Percentiles rank a stretch among this genome's conserved stretches.
Evolutionary conservation across 805 yeast species (phyloP).

Genomic region (Peterozyma toletana): DNA sequence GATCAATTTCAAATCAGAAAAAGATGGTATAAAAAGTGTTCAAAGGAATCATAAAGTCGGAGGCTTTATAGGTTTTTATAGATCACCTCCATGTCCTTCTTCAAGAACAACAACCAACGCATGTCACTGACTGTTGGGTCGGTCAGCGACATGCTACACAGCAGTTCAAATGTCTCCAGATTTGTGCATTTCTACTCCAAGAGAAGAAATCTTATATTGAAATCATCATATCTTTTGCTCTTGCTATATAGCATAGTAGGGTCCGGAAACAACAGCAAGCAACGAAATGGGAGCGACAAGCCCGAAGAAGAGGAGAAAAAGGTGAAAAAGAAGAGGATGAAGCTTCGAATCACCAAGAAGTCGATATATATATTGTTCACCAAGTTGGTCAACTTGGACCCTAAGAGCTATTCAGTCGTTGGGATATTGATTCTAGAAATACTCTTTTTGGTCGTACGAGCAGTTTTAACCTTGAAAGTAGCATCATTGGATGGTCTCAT

Average conservation of each 20-base stretch:
- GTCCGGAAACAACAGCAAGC: neutral
- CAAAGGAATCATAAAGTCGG: too few species aligned
- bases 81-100: too few species aligned
- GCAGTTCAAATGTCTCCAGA: neutral
- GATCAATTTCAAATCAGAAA: too few species aligned
- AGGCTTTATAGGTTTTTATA: too few species aligned
- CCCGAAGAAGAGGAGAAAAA: neutral
- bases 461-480: constrained; percentile 69
- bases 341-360: neutral
- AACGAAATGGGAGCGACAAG: constrained; percentile 2
- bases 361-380: neutral
- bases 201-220: constrained; percentile 5
- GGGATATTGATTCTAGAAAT: constrained; percentile 26
- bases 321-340: neutral
- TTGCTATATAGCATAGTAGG: constrained; percentile 4
- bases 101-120: too few species aligned
- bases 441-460: constrained; percentile 54
- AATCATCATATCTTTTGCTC: constrained; percentile 5
- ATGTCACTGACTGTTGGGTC: too few species aligned
- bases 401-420: constrained; percentile 1
- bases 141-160: neutral
- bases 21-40: too few species aligned
- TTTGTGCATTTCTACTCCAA: constrained; percentile 1
- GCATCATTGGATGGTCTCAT: constrained; percentile 83
- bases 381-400: neutral